Evolutionary conservation across 208 protist genomes (phyloP).

Genomic region (Trichomonas tenax): DNA sequence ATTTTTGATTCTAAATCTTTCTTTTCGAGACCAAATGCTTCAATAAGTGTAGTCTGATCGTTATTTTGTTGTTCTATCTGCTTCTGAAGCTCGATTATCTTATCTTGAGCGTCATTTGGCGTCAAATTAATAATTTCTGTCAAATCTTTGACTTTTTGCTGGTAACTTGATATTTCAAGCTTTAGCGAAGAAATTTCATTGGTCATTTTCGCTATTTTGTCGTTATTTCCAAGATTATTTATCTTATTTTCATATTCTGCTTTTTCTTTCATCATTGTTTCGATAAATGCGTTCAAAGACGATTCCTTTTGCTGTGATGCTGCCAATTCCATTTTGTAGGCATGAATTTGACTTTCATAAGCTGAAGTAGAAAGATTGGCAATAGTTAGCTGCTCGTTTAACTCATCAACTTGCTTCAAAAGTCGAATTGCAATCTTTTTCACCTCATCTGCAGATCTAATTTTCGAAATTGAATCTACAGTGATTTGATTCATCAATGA

Average conservation of each 20-base stretch:
- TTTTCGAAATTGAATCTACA: background rate
- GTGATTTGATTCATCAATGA: background rate
- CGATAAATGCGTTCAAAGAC: background rate
- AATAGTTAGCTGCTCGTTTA: background rate
- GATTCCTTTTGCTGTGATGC: background rate
- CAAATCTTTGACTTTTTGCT: background rate
- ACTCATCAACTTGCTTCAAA: background rate
- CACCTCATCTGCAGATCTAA: background rate
- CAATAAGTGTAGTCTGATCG: background rate
- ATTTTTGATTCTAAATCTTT: background rate
- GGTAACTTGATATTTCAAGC: background rate
- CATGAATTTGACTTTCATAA: background rate
- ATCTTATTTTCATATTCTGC: background rate
- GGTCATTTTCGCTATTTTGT: background rate
- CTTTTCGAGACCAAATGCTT: background rate
- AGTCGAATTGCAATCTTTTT: background rate
- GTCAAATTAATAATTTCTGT: background rate
- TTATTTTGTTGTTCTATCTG: background rate
- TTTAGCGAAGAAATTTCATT: background rate
- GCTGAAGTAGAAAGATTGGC: background rate
- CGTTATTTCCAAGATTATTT: background rate
- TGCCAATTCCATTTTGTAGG: background rate
- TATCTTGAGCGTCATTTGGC: background rate
- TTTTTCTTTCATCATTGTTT: background rate
- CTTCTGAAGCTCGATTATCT: background rate